Conservation (phyloP, 2,329 filamentous ascomycete genomes). For the Calonectria fujianensis region DNA sequence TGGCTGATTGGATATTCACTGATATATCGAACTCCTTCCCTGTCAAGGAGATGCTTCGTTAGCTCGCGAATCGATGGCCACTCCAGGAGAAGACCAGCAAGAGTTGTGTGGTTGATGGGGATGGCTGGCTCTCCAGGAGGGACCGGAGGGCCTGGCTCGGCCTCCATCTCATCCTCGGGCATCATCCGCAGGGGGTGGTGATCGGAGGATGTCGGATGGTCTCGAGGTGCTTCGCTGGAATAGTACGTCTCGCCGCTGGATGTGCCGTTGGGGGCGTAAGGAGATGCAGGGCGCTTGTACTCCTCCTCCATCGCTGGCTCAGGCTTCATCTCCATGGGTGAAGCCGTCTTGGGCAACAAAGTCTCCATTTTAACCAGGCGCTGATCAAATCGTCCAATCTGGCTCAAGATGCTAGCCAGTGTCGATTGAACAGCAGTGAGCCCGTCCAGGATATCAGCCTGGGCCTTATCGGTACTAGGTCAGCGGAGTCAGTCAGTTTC, state of each 20-base stretch:
- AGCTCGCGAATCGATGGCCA: slow-evolving; percentile 82
- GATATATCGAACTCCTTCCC: slow-evolving; percentile 72
- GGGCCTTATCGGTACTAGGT: slow-evolving; percentile 74
- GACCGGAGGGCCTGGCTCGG: slow-evolving; percentile 71
- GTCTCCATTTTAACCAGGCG: slow-evolving; percentile 61
- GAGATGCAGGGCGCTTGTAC: slow-evolving; percentile 51
- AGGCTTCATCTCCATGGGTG: slow-evolving; percentile 49
- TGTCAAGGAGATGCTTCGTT: slow-evolving; percentile 70
- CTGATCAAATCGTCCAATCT: slow-evolving; percentile 63
- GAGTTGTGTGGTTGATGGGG: slow-evolving; percentile 90
- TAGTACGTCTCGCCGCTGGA: slow-evolving; percentile 48
- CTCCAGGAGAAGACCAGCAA: slow-evolving; percentile 87
- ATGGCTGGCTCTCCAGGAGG: slow-evolving; percentile 80
- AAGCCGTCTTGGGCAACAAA: slow-evolving; percentile 49
- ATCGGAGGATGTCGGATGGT: slow-evolving; percentile 54
- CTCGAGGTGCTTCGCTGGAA: slow-evolving; percentile 48
- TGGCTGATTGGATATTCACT: slow-evolving; percentile 85
- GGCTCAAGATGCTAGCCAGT: slow-evolving; percentile 60
- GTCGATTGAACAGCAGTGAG: slow-evolving; percentile 65
- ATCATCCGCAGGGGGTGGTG: slow-evolving; percentile 55
- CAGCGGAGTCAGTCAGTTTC: slow-evolving; percentile 45
- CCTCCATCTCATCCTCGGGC: slow-evolving; percentile 70
- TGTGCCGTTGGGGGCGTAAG: slow-evolving; percentile 50
- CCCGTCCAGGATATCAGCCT: slow-evolving; percentile 76
- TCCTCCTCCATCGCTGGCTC: slow-evolving; percentile 58